Evolutionary conservation across 1,139 yeast species (phyloP).

Genomic region (Candida anutae): DNA sequence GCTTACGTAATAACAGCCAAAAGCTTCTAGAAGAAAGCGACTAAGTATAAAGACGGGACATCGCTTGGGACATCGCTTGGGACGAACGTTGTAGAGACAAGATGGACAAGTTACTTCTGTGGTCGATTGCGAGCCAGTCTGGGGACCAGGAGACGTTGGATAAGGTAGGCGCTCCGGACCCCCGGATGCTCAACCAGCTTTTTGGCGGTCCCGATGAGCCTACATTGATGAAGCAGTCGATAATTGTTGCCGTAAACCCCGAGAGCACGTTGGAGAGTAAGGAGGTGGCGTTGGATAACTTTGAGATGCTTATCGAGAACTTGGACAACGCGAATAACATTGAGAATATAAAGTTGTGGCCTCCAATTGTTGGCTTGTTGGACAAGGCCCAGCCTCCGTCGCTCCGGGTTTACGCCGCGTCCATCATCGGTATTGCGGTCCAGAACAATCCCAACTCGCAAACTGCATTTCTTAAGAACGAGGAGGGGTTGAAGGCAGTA

Average conservation of each 20-base stretch:
- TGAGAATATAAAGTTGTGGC: slow-evolving; percentile 80
- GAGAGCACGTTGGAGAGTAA: slow-evolving; percentile 57
- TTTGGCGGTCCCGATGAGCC: slow-evolving; percentile 88
- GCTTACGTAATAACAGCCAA: no score
- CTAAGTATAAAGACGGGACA: no score
- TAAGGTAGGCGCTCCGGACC: slow-evolving; percentile 65
- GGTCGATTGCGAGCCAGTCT: slow-evolving; percentile 80
- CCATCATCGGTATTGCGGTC: slow-evolving; percentile 83
- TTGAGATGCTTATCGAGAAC: slow-evolving; percentile 91
- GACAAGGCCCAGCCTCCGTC: slow-evolving; percentile 25
- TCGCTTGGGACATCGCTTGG: no score
- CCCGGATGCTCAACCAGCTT: slow-evolving; percentile 64
- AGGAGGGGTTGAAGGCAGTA: slow-evolving; percentile 40
- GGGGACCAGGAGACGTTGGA: slow-evolving; percentile 59
- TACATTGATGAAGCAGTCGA: slow-evolving; percentile 69
- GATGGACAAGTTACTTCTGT: slow-evolving; percentile 85
- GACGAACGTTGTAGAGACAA: neutral
- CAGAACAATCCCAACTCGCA: slow-evolving; percentile 83
- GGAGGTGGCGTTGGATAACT: slow-evolving; percentile 77
- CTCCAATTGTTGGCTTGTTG: slow-evolving; percentile 47
- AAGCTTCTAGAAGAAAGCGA: no score
- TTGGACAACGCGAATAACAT: slow-evolving; percentile 92
- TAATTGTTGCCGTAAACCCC: slow-evolving; percentile 54
- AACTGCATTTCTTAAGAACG: slow-evolving; percentile 48
- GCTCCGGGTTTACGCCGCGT: slow-evolving; percentile 54